Conservation (phyloP, 164 flowering plant species). For the Sedum album region DNA sequence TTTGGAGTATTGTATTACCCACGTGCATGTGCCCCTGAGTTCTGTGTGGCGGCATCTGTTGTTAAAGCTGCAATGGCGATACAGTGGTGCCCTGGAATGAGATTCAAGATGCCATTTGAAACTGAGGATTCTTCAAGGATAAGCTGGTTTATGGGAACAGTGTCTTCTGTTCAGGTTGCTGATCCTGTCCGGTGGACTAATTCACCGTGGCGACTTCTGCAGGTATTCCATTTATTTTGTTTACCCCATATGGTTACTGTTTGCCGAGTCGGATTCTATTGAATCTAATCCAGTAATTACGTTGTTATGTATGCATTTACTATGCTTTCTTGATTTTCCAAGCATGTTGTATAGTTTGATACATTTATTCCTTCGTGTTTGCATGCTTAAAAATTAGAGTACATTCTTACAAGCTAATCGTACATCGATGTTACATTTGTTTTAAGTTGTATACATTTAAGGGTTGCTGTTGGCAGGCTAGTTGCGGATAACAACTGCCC, state of each 20-base stretch:
- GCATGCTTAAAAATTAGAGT: not conserved
- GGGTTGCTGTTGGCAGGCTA: not conserved
- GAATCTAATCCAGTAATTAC: not conserved
- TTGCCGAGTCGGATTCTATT: not conserved
- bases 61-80: conserved; percentile 63
- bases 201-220: conserved; percentile 95
- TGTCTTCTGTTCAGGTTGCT: conserved; percentile 70
- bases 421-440: not conserved
- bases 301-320: not conserved
- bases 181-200: conserved; percentile 83
- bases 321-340: not conserved
- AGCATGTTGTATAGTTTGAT: not conserved
- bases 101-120: conserved; percentile 95
- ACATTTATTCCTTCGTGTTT: not conserved
- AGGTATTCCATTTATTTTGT: conserved; percentile 33
- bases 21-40: conserved; percentile 81
- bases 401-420: not conserved
- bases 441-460: too few species aligned
- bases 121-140: conserved; percentile 92
- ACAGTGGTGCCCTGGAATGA: conserved; percentile 75
- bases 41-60: conserved; percentile 58
- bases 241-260: not conserved
- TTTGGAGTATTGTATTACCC: conserved; percentile 89
- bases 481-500: not conserved
- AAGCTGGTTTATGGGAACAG: conserved; percentile 98